Base-by-base conservation (phyloP, 176 grass and related monocot genomes). In the Oryza coarctata region DNA sequence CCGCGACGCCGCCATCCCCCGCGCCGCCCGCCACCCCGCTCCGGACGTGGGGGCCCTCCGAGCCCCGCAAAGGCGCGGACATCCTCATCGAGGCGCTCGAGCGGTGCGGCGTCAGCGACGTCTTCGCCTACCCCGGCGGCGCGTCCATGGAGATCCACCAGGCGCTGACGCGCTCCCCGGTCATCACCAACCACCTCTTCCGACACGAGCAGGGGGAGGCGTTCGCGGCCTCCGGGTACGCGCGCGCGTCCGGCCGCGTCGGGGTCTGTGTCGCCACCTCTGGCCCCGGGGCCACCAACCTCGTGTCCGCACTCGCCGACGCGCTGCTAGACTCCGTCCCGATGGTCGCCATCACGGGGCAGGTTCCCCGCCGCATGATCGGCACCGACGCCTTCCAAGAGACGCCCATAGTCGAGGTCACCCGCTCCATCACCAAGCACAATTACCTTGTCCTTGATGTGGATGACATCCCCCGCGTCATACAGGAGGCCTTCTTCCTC, bases 81-180 rank as follows among this genome's bases (percentile, higher is more conserved):
- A 94, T 99, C 87, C 96, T 99, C 69, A 91, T 99, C 2, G 93
- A 99, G 89, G 87, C 96, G 20, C 91, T 99, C 12, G 96, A 99
- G 89, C 86, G 91, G 50, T 92, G 86, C 60, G 96, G 91, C 38
- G 89, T 99, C 47, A 74, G 73, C 18, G 89, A 99, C 79, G 85
- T 99, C 20, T 99, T 99, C 85, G 96, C 89, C 34, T 99, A 99
- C 82, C 96, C 96, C 0, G 93, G 96, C 77, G 96, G 96, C 75
- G 96, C 96, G 20, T 99, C 96, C 75, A 94, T 99, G 96, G 96
- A 99, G 89, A 99, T 99, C 88, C 96, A 99, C 89, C 96, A 99
- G 87, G 96, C 96, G 18, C 93, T 99, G 22, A 99, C 96, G 14
- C 93, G 96, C 14, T 99, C 96, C 50, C 96, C 93, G 0, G 70